phyloP scores from a whole-genome alignment of 2,329 filamentous ascomycete genomes.

The Ascochyta rabiei region DNA sequence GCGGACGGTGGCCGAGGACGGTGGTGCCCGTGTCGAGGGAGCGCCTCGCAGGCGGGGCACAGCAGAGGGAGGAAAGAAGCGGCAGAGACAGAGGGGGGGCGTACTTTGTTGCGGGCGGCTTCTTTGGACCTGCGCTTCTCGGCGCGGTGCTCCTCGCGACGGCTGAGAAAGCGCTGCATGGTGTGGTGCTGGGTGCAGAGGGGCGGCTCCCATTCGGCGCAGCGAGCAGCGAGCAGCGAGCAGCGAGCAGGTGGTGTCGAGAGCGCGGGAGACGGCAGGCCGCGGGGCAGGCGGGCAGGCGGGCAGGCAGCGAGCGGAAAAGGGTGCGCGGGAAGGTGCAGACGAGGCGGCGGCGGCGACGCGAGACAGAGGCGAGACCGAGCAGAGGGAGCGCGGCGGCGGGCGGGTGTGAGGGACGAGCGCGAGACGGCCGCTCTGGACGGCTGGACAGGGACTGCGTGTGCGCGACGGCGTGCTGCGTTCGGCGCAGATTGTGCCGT shows the following conservation, averaged over 20 bases:
- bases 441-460: background rate
- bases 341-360: conserved; percentile 20
- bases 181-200: conserved; percentile 17
- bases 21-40: conserved; percentile 2
- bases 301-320: conserved; percentile 19
- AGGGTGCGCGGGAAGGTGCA: conserved; percentile 16
- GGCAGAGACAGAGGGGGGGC: conserved; percentile 28
- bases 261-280: conserved; percentile 10
- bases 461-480: background rate
- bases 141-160: conserved; percentile 64
- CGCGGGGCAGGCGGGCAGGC: conserved; percentile 28
- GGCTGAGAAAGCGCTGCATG: conserved; percentile 71
- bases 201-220: conserved; percentile 25
- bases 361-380: conserved; percentile 7
- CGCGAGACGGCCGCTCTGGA: conserved; percentile 1
- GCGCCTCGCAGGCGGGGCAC: conserved; percentile 16
- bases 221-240: background rate
- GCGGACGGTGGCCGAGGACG: conserved; percentile 20
- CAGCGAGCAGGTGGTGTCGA: background rate
- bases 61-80: conserved; percentile 21
- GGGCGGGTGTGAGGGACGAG: background rate
- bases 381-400: background rate
- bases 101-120: conserved; percentile 41
- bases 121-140: conserved; percentile 47
- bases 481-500: background rate